Conservation (phyloP, 179 eudicot genomes). For the Spergularia azorica region DNA sequence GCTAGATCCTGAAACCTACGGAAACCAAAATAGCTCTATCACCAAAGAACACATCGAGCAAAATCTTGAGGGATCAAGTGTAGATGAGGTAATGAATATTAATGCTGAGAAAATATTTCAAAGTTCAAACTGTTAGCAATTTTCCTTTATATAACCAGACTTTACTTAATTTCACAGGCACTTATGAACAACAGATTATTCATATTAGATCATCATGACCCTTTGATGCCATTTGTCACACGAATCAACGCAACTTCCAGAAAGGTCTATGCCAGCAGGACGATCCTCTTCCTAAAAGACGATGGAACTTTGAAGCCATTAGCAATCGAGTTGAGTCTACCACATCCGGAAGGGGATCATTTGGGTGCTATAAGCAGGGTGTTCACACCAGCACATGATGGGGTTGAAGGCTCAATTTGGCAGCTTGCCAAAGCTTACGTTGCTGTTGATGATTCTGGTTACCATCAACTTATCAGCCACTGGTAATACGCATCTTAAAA, state of each 20-base stretch:
- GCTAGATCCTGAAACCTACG: conserved; percentile 50
- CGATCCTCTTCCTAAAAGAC: conserved; percentile 58
- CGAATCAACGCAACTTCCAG: conserved; percentile 55
- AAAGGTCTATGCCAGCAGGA: conserved; percentile 68
- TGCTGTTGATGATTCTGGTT: conserved; percentile 70
- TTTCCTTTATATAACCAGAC: not conserved
- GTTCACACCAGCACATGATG: conserved; percentile 60
- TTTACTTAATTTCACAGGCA: conserved; percentile 40
- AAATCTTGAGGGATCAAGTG: conserved; percentile 42
- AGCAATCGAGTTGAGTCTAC: conserved; percentile 72
- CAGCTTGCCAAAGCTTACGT: conserved; percentile 81
- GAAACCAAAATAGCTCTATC: conserved; percentile 54
- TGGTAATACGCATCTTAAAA: conserved; percentile 45
- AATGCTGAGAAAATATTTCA: not conserved
- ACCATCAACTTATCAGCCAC: conserved; percentile 82
- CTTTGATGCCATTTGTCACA: conserved; percentile 58
- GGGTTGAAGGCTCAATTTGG: conserved; percentile 68
- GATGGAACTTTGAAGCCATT: conserved; percentile 69
- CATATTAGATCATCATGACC: conserved; percentile 68
- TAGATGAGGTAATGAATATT: conserved; percentile 30
- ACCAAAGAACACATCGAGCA: conserved; percentile 43
- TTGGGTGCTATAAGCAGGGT: conserved; percentile 60
- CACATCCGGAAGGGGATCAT: conserved; percentile 52
- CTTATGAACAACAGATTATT: conserved; percentile 43
- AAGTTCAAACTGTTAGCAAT: not conserved